Evolutionary conservation across 805 yeast genomes (phyloP), one percentile per base, ranked within the genome.

Genomic region (Kodamaea nitidulidarum): DNA sequence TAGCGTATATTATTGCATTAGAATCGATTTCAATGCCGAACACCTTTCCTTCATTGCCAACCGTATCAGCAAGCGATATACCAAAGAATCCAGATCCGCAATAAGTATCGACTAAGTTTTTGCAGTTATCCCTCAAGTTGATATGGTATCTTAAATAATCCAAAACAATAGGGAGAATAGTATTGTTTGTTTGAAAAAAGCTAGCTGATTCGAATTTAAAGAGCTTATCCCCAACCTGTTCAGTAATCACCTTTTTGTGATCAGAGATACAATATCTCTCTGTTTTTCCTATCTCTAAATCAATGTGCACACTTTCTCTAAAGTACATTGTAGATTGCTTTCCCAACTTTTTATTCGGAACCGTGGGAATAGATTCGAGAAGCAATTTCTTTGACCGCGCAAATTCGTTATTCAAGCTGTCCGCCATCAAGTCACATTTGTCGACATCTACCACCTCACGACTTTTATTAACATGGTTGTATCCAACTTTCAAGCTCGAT

Each of bases 61-160:
- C 45, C 7, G 44, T 49, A 9, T 57, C 48, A 0, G 67, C 52
- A 20, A 68, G 52, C 2, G 63, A 50, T 9, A 70, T 66, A 0
- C 72, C 71, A 44, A 70, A 63, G 44, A 70, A 65, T 3, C 75
- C 75, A 5, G 69, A 60, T 6, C 75, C 75, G 48, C 75, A 70
- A 47, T 70, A 70, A 2, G 73, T 58, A 41, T 70, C 75, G 5
- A 70, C 53, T 21, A 70, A 47, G 40, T 61, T 53, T 25, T 55
- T 56, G 39, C 45, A 54, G 4, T 35, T 21, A 7, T 39, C 42
- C 4, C 38, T 38, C 2, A 14, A 5, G 1, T 37, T 28, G 7
- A 62, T 42, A 14, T 56, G 56, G 21, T 46, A 39, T 17, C 54
- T 45, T 4, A 70, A 48, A 41, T 50, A 64, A 20, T 60, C 63